Conservation (phyloP, 2,329 filamentous ascomycete genomes). For the Exophiala dermatitidis region DNA sequence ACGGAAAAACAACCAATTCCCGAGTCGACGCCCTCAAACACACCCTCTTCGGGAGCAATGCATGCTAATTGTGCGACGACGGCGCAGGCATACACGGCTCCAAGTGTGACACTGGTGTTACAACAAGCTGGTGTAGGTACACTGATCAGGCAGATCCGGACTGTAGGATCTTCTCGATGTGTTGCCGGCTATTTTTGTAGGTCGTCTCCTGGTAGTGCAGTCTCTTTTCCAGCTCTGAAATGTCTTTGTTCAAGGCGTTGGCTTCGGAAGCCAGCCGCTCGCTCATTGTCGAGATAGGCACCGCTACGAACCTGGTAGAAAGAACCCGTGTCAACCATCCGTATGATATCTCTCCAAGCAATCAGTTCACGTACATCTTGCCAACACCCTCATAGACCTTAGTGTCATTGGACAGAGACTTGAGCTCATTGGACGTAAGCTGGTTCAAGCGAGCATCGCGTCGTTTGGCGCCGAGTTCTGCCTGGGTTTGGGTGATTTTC, state of each 20-base stretch:
- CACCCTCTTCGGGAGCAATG: too few relatives aligned
- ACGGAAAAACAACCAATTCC: too few relatives aligned
- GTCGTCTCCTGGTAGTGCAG: constrained; percentile 91
- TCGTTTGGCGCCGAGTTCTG: constrained; percentile 77
- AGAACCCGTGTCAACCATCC: not conserved
- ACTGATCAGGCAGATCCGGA: constrained; percentile 33
- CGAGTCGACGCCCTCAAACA: too few relatives aligned
- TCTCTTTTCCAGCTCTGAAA: constrained; percentile 77
- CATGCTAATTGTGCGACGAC: too few relatives aligned
- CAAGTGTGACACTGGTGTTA: not conserved
- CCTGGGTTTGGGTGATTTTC: constrained; percentile 78
- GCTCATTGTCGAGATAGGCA: constrained; percentile 65
- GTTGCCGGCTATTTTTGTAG: constrained; percentile 84
- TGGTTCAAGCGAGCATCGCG: constrained; percentile 83
- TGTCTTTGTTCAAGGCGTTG: constrained; percentile 66
- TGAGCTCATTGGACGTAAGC: constrained; percentile 76
- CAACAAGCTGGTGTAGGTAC: not conserved
- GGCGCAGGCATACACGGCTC: too few relatives aligned
- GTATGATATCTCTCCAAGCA: not conserved
- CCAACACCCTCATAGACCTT: constrained; percentile 90
- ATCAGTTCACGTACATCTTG: constrained; percentile 67
- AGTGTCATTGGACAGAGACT: constrained; percentile 65
- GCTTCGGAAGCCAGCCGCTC: constrained; percentile 69
- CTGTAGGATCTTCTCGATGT: constrained; percentile 81
- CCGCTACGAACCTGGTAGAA: constrained; percentile 69